phyloP scores from a whole-genome alignment of 768 basidiomycete species.

The Pleurotus cornucopiae region DNA sequence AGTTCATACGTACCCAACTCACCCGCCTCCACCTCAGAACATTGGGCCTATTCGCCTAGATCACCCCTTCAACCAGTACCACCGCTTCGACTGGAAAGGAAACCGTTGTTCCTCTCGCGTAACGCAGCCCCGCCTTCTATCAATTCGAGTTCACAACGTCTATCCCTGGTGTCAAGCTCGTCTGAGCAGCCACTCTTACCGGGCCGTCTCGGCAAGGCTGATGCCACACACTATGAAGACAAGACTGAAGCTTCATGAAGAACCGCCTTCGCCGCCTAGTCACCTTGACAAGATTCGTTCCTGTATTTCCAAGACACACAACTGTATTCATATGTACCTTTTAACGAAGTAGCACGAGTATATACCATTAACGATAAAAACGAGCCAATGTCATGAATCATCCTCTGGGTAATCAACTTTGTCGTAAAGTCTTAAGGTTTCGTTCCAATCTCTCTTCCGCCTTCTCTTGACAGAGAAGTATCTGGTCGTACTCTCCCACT shows the following conservation, averaged over 20 bases:
- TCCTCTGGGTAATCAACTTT: slow-evolving; percentile 78
- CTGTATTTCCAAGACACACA: no score
- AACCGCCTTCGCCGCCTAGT: no score
- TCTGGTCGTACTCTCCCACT: slow-evolving; percentile 66
- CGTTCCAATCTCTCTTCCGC: slow-evolving; percentile 88
- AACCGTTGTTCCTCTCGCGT: background rate
- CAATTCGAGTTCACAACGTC: background rate
- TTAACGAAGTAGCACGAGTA: no score
- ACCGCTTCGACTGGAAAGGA: background rate
- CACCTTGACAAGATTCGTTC: no score
- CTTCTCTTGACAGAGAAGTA: slow-evolving; percentile 80
- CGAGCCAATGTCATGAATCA: slow-evolving; percentile 16
- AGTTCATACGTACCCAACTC: no score
- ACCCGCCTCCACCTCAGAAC: no score
- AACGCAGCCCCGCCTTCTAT: background rate
- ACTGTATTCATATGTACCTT: no score
- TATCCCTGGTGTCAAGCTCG: background rate
- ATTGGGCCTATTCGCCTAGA: no score
- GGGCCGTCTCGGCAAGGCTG: slow-evolving; percentile 1
- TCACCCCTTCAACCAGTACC: background rate
- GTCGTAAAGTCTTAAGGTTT: slow-evolving; percentile 77
- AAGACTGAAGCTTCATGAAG: no score
- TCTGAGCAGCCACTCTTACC: background rate
- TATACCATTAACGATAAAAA: background rate
- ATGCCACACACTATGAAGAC: slow-evolving; percentile 15